A percentile compares a stretch with the other conserved stretches of the same genome.
Evolutionary conservation across 768 basidiomycete genomes (phyloP).

Genomic region (Butyriboletus loyo): DNA sequence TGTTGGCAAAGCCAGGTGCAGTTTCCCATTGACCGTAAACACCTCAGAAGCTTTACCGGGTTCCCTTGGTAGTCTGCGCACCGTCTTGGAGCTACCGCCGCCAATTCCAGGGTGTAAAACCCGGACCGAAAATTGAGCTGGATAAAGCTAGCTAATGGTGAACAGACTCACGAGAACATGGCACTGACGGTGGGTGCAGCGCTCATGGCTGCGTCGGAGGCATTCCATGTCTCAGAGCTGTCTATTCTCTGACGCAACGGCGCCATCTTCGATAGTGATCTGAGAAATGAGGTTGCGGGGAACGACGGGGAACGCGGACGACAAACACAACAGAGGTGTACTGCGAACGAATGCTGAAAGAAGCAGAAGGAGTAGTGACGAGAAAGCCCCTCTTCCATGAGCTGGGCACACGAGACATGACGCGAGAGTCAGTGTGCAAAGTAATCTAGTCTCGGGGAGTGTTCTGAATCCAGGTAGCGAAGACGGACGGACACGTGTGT

Average conservation of each 20-base stretch:
- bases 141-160: neutral
- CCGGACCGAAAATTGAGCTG: neutral
- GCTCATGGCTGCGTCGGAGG: too few relatives aligned
- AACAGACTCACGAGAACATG: neutral
- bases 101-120: neutral
- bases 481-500: neutral
- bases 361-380: neutral
- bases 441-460: slow-evolving; percentile 1
- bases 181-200: slow-evolving; percentile 39
- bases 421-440: slow-evolving; percentile 1
- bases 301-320: neutral
- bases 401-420: neutral
- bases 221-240: slow-evolving; percentile 83
- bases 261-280: slow-evolving; percentile 64
- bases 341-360: neutral
- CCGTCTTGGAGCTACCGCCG: neutral
- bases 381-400: slow-evolving; percentile 7
- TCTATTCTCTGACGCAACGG: slow-evolving; percentile 88
- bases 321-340: neutral
- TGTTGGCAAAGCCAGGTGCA: slow-evolving; percentile 37
- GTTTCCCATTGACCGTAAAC: slow-evolving; percentile 54
- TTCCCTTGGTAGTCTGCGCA: neutral
- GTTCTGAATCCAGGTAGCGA: neutral
- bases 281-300: slow-evolving; percentile 56
- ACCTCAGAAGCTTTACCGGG: neutral